Base-by-base conservation (phyloP, 2,329 filamentous ascomycete genomes). In the Nectriaceae sp. region DNA sequence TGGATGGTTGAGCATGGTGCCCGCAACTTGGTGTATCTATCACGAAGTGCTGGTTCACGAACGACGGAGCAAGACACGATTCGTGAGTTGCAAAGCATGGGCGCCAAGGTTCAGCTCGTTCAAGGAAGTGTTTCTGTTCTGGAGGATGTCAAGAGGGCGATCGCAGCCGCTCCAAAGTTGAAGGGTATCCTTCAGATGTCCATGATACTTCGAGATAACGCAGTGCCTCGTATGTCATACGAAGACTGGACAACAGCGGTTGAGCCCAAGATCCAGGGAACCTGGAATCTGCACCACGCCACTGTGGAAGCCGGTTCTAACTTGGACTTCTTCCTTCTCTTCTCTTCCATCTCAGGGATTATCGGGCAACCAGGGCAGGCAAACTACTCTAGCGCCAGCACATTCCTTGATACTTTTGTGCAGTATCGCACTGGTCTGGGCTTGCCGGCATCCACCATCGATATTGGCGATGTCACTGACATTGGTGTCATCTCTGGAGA, bases 301-400 rank as follows among this genome's bases (percentile, higher is more conserved):
- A 26, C 46, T 18, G 19, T 18, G 6, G 19, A 20, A 8, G 13
- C 16, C 5, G 33, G 18, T n/a, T 15, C 21, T 3, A 13, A 49
- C 5, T 56, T 72, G 19, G 69, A 71, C 45, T 70, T 70, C 50
- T 68, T 69, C 47, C 44, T 69, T 37, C 44, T 61, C 20, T 56
- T 63, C 44, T 55, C 52, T 19, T 69, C 66, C 11, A 47, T 64
- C 4, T 56, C 59, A 2, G 61, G 57, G 10, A 45, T 60, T 5
- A 44, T 64, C 15, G 67, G 62, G 3, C 55, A 56, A 22, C 49
- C 54, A 3, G 57, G 54, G 3, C 67, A 70, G 44, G 60, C 63
- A 36, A 73, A 70, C 50, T 72, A 74, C 50, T 55, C 63, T 4
- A 67, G 70, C 1, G 71, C 65, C 15, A 76, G 74, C 52, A 63